These are phyloP conservation scores for Streptanthus diversifolius DNA, from an alignment of 345 rosid species.

Conservation along the genomic window DNA sequence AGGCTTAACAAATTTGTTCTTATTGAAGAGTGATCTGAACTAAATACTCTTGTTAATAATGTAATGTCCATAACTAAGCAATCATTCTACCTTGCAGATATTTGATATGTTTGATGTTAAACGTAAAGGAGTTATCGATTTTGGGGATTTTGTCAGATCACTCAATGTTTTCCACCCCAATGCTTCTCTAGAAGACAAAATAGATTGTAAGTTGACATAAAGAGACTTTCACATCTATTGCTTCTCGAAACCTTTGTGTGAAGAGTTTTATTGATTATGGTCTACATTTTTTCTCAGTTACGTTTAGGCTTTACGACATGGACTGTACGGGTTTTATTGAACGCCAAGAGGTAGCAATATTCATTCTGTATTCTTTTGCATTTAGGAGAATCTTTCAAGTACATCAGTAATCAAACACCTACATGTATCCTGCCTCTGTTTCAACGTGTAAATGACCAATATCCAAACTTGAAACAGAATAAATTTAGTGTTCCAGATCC, in stretches of 20 bases:
- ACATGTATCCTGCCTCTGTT: not conserved
- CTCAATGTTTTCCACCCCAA: conserved; percentile 93
- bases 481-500: not conserved
- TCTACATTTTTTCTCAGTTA: conserved; percentile 49
- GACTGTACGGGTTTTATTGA: conserved; percentile 87
- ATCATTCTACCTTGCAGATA: conserved; percentile 47
- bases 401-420: not conserved
- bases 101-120: conserved; percentile 93
- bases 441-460: not conserved
- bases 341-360: conserved; percentile 74
- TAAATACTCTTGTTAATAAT: not conserved
- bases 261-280: conserved; percentile 14
- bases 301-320: conserved; percentile 92
- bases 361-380: not conserved
- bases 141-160: conserved; percentile 88
- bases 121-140: conserved; percentile 86
- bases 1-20: not conserved
- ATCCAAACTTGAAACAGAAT: not conserved
- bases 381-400: not conserved
- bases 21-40: not conserved
- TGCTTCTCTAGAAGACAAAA: conserved; percentile 73
- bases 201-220: conserved; percentile 61
- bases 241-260: not conserved
- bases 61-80: not conserved
- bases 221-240: not conserved